Evolutionary conservation across 768 basidiomycete species (phyloP), one percentile per base, ranked within the genome.

Genomic region (Galerina sulciceps): DNA sequence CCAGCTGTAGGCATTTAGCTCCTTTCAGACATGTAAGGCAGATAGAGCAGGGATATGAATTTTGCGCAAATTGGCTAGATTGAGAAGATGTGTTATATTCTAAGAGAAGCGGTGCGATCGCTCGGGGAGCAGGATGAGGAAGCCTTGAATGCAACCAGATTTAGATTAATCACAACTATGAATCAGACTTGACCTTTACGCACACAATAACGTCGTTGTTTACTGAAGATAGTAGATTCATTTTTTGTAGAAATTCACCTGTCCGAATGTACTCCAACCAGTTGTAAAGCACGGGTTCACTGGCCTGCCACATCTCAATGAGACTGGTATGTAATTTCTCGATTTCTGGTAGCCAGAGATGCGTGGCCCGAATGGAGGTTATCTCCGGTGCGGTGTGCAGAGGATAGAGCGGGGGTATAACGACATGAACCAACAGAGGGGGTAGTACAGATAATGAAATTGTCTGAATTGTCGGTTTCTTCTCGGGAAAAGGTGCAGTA

Each of bases 11-110:
- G 69, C 93, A 94, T 62, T 85, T 83, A 13, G 83, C 79, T 43
- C 94, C 94, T 68, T 93, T 94, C 57, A 85, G 74, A 13, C 83
- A 81, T 36, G 82, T 81, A 4, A 96, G 73, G 70, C 94, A 96
- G 49, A 96, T 85, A 22, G 87, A 78, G 67, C 94, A 96, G 23
- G 78, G 71, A 71, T 91, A 90, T 0, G 89, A 85, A 14, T 78
- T 81, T 53, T 79, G 76, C 9, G 85, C 81, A 66, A 96, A 96
- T 55, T 78, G 73, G 11, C 75, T 73, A 22, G 76, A 77, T 65
- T 77, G 77, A 11, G 77, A 75, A 0, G 74, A 77, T 38, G 72
- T 67, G 48, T 90, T 83, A 67, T 85, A 78, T 4, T 77, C 73
- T 15, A 71, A 67, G 38, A 93, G 77, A 10, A 83, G 53, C 11